Percentiles rank a stretch among this genome's conserved stretches.
phyloP scores from a whole-genome alignment of 805 yeast species.

The Candida endomychidarum region DNA sequence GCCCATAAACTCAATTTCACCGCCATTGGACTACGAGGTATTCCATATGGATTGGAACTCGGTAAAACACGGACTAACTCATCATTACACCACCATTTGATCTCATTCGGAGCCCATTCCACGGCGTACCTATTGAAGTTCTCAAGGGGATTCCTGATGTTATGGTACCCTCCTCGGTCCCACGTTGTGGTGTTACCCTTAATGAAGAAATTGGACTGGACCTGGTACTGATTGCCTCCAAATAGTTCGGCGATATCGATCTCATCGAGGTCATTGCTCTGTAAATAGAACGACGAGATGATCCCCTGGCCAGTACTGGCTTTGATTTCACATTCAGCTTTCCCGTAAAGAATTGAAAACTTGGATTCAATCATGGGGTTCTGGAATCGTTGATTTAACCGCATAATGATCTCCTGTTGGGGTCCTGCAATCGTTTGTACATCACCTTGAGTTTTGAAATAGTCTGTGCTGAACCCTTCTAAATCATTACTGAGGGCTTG shows the following conservation, averaged over 20 bases:
- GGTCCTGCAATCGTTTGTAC: constrained; percentile 1
- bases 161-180: constrained; percentile 37
- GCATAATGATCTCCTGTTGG: constrained; percentile 8
- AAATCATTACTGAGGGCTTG: constrained; percentile 21
- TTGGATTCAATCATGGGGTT: constrained; percentile 33
- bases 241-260: constrained; percentile 41
- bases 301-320: constrained; percentile 37
- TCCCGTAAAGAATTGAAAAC: constrained; percentile 35
- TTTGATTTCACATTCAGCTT: constrained; percentile 34
- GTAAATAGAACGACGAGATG: constrained; percentile 41
- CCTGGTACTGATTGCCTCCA: constrained; percentile 32
- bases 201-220: constrained; percentile 39
- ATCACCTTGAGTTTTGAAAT: constrained; percentile 9
- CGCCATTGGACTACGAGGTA: constrained; percentile 37
- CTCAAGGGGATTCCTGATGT: constrained; percentile 24
- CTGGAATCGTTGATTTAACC: constrained; percentile 24
- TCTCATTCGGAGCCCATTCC: constrained; percentile 35
- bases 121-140: constrained; percentile 31
- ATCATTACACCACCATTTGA: constrained; percentile 34
- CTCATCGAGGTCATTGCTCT: constrained; percentile 43
- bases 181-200: constrained; percentile 38
- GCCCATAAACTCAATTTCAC: constrained; percentile 41
- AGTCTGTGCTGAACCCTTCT: constrained; percentile 5
- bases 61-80: constrained; percentile 23
- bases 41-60: constrained; percentile 25